phyloP scores from a whole-genome alignment of 495 filamentous ascomycete genomes.

The Penicillium nucicola region DNA sequence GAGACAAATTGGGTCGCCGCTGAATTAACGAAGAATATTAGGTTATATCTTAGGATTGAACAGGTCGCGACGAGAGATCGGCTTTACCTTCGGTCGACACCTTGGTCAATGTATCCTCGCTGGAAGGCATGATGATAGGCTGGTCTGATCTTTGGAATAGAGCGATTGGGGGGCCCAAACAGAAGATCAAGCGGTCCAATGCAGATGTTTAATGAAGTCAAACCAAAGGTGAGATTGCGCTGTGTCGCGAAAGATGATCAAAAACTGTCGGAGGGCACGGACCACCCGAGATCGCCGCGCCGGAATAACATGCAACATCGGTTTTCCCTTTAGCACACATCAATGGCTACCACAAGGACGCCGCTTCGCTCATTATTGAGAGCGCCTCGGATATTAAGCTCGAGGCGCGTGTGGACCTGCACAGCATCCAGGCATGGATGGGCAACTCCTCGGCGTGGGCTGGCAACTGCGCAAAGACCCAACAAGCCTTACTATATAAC shows the following conservation, averaged over 20 bases:
- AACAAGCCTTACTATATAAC: constrained; percentile 94
- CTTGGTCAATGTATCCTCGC: constrained; percentile 42
- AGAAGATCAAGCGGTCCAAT: not conserved
- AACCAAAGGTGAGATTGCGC: not conserved
- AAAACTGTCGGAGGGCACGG: constrained; percentile 42
- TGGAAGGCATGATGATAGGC: constrained; percentile 34
- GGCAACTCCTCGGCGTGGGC: constrained; percentile 24
- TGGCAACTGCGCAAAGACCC: constrained; percentile 28
- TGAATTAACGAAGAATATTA: constrained; percentile 15
- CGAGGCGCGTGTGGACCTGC: constrained; percentile 33
- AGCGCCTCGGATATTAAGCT: constrained; percentile 26
- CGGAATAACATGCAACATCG: constrained; percentile 22
- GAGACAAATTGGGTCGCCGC: constrained; percentile 52
- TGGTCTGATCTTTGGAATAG: not conserved
- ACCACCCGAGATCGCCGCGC: constrained; percentile 36
- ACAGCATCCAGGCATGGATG: constrained; percentile 22
- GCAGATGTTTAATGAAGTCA: not conserved
- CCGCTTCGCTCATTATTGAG: constrained; percentile 32
- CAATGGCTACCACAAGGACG: constrained; percentile 34
- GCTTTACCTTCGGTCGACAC: constrained; percentile 48
- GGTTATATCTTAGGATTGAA: not conserved
- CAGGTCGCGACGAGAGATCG: not conserved
- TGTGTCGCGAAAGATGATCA: too few species aligned
- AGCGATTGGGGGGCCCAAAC: too few species aligned
- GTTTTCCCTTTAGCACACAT: constrained; percentile 8